Evolutionary conservation across 2,329 filamentous ascomycete species (phyloP), one percentile per base, ranked within the genome.

Genomic region (Periconia sp.): DNA sequence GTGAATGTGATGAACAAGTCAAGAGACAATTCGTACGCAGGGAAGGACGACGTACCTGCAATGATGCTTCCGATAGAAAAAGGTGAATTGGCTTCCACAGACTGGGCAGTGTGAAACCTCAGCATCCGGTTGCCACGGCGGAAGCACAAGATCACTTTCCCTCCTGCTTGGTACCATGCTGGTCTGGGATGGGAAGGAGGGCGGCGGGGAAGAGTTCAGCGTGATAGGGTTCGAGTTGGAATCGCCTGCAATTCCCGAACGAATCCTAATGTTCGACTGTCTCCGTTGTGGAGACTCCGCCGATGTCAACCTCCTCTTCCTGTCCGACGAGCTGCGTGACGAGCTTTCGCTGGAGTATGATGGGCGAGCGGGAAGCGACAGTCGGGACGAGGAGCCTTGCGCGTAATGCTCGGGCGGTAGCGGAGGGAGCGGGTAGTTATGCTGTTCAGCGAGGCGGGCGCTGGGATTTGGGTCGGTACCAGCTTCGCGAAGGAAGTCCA

Each of bases 21-120:
- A n/a, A n/a, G n/a, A n/a, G n/a, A n/a, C n/a, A n/a, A n/a, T n/a
- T n/a, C n/a, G n/a, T n/a, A n/a, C n/a, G n/a, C n/a, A n/a, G n/a
- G 18, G 12, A 32, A 4, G 19, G 11, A 10, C 10, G 1, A 46
- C 81, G 34, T 74, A 87, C 81, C 92, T 83, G 78, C 92, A 97
- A 66, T 97, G 92, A 72, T 97, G 92, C 66, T 95, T 95, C 50
- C 92, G 81, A 63, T 89, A 85, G 73, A 90, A 89, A 57, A 95
- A 87, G 65, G 83, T 88, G 64, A 97, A 97, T 34, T 85, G 82
- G 1, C 81, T 82, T 38, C 78, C 76, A 65, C 92, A 97, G 44
- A 96, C 95, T 2, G 91, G 89, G 66, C 92, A 97, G 49, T 84
- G 80, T 1, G 84, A 83, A 9, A 89, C 90, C 56, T 95, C 90